A percentile compares a stretch with the other conserved stretches of the same genome.
Evolutionary conservation across 768 basidiomycete species (phyloP).

Genomic region (Melanogaster broomeanus): DNA sequence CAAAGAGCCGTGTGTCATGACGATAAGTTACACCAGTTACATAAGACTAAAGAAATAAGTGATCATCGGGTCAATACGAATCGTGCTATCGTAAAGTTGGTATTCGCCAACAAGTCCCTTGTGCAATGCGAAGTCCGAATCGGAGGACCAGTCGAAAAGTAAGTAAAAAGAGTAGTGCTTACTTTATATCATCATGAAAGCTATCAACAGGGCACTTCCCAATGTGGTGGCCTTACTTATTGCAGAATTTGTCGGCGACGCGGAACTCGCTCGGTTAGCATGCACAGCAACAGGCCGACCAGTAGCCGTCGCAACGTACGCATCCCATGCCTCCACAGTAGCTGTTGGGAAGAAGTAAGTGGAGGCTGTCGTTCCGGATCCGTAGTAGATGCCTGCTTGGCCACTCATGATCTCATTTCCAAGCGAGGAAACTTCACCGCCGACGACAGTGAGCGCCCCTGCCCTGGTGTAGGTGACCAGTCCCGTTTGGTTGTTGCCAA

Average conservation of each 20-base stretch:
- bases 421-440: conserved; percentile 52
- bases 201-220: not conserved
- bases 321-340: conserved; percentile 57
- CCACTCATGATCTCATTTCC: conserved; percentile 52
- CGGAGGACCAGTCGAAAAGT: not conserved
- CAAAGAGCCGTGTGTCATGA: not conserved
- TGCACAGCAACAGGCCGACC: not conserved
- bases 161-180: not conserved
- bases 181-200: not conserved
- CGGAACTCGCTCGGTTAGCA: not conserved
- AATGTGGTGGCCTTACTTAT: not conserved
- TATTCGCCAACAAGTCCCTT: not conserved
- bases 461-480: conserved; percentile 40
- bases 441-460: conserved; percentile 37
- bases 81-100: not conserved
- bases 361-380: conserved; percentile 48
- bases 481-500: conserved; percentile 63
- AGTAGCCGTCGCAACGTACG: conserved; percentile 47
- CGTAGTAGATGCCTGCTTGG: conserved; percentile 56
- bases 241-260: not conserved
- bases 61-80: not conserved
- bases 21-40: not conserved
- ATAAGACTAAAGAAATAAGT: not conserved
- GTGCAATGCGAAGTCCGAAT: not conserved
- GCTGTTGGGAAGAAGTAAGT: conserved; percentile 56